Evolutionary conservation across 805 yeast species (phyloP), one percentile per base, ranked within the genome.

Genomic region (Naumovozyma castellii): DNA sequence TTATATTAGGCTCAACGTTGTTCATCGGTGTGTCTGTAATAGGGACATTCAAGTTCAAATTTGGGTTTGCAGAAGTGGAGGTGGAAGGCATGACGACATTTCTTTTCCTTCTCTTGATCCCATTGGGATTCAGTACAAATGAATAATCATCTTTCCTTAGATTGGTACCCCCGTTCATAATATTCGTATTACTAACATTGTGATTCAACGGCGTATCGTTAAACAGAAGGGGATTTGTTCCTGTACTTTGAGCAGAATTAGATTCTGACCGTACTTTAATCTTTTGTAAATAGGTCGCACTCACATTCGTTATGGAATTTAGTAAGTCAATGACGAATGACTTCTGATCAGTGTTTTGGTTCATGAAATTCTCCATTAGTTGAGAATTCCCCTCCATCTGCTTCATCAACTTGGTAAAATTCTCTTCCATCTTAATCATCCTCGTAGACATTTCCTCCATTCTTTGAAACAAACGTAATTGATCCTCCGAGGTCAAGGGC

Each of bases 361-460:
- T 38, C 15, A 36, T 32, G 15, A 14, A 17, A 17, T 5, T 36
- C 12, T 14, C 32, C 30, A 34, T 30, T 31, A 8, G 25, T 20
- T 30, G 34, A 19, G n/a, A 36, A 20, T 28, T 34, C 22, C 12
- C 44, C 10, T 48, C 53, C 8, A 61, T 41, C 12, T 48, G 48
- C 19, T 44, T 43, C 15, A 54, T 45, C 4, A 61, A 36, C 18
- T 50, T 49, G 25, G 51, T 46, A 16, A 61, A 51, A 43, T 53
- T 49, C 38, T 56, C 57, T 31, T 60, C 65, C 62, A 59, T 49
- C 6, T 45, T 47, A 1, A 54, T 51, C 39, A 58, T 39, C 32
- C 64, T 45, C 3, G 55, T 57, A 18, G 58, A 49, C 20, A 59
- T 40, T 20, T 59, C 64, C 35, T 57, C 62, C 58, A 59, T 48